Conservation (phyloP, 2,329 filamentous ascomycete genomes). For the Aureobasidium sp. region DNA sequence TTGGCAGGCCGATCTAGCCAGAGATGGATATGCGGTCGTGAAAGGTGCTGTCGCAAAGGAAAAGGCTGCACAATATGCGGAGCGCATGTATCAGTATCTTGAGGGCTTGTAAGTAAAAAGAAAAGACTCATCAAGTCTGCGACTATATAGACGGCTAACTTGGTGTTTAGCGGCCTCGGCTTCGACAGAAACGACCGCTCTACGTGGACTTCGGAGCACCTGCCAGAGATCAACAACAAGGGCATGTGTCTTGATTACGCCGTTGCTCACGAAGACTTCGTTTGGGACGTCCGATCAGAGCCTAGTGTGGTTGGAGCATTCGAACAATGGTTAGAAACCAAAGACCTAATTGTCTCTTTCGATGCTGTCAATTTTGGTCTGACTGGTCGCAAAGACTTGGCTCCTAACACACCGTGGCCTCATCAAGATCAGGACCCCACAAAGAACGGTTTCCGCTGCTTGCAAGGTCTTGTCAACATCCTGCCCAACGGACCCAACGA, state of each 20-base stretch:
- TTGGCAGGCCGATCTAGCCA: conserved; percentile 5
- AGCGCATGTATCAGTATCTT: conserved; percentile 22
- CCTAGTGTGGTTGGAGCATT: conserved; percentile 30
- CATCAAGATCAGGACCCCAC: conserved; percentile 33
- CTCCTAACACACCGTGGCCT: conserved; percentile 27
- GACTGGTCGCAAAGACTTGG: conserved; percentile 23
- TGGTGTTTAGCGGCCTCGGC: not conserved
- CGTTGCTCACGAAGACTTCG: conserved; percentile 32
- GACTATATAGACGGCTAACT: not conserved
- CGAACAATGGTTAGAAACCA: conserved; percentile 23
- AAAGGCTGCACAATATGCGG: conserved; percentile 30
- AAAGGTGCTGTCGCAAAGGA: conserved; percentile 38
- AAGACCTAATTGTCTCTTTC: conserved; percentile 30
- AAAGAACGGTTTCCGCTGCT: conserved; percentile 40
- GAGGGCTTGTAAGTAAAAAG: conserved; percentile 21
- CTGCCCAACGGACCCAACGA: conserved; percentile 29
- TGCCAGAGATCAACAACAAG: conserved; percentile 29
- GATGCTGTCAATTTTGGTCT: conserved; percentile 33
- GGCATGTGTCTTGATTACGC: conserved; percentile 26
- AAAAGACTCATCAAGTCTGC: too few relatives aligned
- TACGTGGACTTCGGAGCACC: conserved; percentile 29
- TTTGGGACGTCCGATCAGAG: conserved; percentile 33
- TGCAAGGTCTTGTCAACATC: conserved; percentile 44
- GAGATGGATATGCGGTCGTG: conserved; percentile 38
- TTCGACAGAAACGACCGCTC: conserved; percentile 22